These are phyloP conservation scores for Pleurotus platypus DNA, from an alignment of 768 basidiomycete species.

Conservation along the genomic window DNA sequence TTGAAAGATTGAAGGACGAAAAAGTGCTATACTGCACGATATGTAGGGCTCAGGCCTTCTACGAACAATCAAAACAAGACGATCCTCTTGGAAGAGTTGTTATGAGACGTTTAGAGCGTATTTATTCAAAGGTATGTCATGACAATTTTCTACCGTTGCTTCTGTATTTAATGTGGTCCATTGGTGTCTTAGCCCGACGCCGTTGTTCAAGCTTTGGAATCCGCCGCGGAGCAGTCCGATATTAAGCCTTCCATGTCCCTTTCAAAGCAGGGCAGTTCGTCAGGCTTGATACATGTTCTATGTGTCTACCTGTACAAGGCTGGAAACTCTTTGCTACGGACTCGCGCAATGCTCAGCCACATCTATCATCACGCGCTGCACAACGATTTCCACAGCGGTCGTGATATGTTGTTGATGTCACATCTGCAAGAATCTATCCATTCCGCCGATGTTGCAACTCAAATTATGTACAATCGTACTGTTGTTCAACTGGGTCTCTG, in stretches of 20 bases:
- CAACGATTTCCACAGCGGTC: conserved; percentile 94
- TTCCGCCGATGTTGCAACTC: conserved; percentile 93
- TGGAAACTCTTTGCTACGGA: conserved; percentile 87
- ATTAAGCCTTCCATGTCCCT: conserved; percentile 64
- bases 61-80: conserved; percentile 73
- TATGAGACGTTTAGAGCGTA: conserved; percentile 95
- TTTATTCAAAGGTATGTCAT: conserved; percentile 88
- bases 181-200: conserved; percentile 69
- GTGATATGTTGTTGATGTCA: conserved; percentile 98
- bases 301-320: conserved; percentile 93
- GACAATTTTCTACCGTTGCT: conserved; percentile 10
- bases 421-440: conserved; percentile 96
- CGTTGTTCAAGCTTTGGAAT: conserved; percentile 87
- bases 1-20: conserved; percentile 95
- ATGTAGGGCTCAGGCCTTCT: conserved; percentile 87
- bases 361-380: conserved; percentile 97
- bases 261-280: conserved; percentile 49
- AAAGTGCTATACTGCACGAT: conserved; percentile 92
- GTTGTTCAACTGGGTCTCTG: conserved; percentile 96
- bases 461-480: conserved; percentile 97
- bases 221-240: conserved; percentile 53
- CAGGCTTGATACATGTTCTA: conserved; percentile 80
- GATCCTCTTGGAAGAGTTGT: conserved; percentile 86
- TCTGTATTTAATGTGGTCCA: conserved; percentile 10
- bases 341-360: conserved; percentile 95